Evolutionary conservation across 2,329 filamentous ascomycete species (phyloP), one percentile per base, ranked within the genome.

Genomic region (Fusarium torreyae): DNA sequence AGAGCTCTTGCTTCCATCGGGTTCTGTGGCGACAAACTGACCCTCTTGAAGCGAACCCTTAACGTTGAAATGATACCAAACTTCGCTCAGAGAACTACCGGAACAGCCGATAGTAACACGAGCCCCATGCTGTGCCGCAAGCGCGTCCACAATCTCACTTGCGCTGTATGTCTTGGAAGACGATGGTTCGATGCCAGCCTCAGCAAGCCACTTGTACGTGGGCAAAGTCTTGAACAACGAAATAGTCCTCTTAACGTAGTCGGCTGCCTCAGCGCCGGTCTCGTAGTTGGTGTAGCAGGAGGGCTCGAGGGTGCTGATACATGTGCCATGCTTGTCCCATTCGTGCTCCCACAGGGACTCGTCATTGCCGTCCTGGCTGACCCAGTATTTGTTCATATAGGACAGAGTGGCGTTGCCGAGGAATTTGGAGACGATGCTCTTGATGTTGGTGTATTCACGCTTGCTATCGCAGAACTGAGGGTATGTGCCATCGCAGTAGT

Each of bases 281-380:
- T 84, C 78, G 76, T 92, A 91, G 70, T 82, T 75, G 4, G 80
- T 79, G 80, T 93, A 94, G 82, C 92, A 94, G 18, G 80, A 78
- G 0, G 91, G 86, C 45, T 91, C 83, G 3, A 94, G 84, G 0
- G 92, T 94, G 72, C 84, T 89, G 68, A 94, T 88, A 78, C 91
- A 94, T n/a, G 84, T 86, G 57, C 92, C 92, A 76, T 94, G 92
- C 77, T 92, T 94, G 69, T 83, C 82, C 88, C 89, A 94, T 78
- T 94, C 91, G 77, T 94, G 91, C 76, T 91, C 83, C 91, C 91
- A 94, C 65, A 94, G 86, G 11, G 81, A 81, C 71, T 91, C 86
- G 66, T 91, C 87, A 31, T 89, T 79, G 55, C 90, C 90, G 51
- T 86, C 75, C 77, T 90, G 87, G 73, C 91, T 89, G 75, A 92